These are phyloP conservation scores for Vigna angularis DNA, from an alignment of 306 rosid species.

Conservation along the genomic window DNA sequence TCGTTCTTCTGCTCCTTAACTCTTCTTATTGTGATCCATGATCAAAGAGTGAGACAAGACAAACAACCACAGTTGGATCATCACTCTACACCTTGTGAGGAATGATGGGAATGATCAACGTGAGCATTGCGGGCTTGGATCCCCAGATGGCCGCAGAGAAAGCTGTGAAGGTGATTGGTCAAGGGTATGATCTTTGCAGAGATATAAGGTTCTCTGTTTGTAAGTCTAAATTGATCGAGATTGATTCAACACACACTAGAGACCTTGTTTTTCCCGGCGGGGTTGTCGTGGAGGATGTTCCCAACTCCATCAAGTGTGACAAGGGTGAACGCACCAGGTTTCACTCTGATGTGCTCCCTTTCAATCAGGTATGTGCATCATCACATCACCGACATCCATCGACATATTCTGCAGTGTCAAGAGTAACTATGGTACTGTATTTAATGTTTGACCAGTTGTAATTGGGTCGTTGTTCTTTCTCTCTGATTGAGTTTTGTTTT, in stretches of 20 bases:
- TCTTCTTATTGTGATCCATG: background rate
- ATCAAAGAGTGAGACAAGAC: background rate
- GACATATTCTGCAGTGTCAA: background rate
- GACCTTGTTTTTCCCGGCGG: constrained; percentile 80
- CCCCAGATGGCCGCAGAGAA: constrained; percentile 73
- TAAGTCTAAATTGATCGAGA: constrained; percentile 62
- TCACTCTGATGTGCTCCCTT: constrained; percentile 74
- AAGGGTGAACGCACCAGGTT: constrained; percentile 89
- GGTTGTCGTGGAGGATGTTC: constrained; percentile 56
- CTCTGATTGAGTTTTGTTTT: background rate
- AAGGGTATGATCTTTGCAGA: constrained; percentile 69
- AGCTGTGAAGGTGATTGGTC: constrained; percentile 77
- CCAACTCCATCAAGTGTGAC: constrained; percentile 78
- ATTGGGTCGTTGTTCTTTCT: background rate
- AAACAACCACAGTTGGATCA: background rate
- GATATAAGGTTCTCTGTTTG: constrained; percentile 67
- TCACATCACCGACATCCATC: background rate
- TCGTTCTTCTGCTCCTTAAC: background rate
- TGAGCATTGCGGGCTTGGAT: constrained; percentile 47
- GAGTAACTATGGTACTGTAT: background rate
- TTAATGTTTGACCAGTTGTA: background rate
- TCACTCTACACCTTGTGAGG: constrained; percentile 6
- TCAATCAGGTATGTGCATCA: constrained; percentile 58
- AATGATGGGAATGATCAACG: constrained; percentile 46
- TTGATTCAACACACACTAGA: constrained; percentile 49